These are phyloP conservation scores for Grosmannia serpens DNA, from an alignment of 2,329 filamentous ascomycete species.

Conservation along the genomic window DNA sequence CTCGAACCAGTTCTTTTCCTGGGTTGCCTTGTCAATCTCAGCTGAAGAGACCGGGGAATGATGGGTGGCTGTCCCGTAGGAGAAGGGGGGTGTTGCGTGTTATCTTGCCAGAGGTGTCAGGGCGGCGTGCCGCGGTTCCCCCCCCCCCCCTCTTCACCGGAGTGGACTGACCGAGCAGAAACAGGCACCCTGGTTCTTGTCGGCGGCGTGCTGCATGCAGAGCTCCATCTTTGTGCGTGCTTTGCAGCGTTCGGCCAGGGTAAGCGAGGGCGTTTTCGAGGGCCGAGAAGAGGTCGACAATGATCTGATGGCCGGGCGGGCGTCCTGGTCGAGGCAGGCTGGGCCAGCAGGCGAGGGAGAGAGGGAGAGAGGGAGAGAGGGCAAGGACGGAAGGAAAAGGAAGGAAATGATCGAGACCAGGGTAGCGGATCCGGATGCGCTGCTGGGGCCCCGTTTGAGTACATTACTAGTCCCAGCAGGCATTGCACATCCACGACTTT, in stretches of 20 bases:
- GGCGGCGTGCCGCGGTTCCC: neutral
- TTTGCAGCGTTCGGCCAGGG: too few relatives aligned
- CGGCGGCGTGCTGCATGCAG: neutral
- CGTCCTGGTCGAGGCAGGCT: neutral
- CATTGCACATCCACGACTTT: neutral
- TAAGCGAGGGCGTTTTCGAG: neutral
- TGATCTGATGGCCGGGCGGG: neutral
- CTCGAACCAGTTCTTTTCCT: slow-evolving; percentile 1
- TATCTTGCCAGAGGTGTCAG: neutral
- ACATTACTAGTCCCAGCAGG: neutral
- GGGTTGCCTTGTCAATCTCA: neutral
- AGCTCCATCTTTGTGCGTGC: neutral
- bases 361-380: neutral
- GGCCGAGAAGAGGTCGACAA: neutral
- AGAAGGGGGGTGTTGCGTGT: neutral
- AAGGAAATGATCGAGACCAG: neutral
- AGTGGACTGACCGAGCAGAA: neutral
- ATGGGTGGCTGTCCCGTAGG: neutral
- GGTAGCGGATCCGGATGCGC: neutral
- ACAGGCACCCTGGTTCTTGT: neutral
- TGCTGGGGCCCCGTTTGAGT: neutral
- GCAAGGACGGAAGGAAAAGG: neutral
- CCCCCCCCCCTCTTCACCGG: neutral
- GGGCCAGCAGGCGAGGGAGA: neutral
- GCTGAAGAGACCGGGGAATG: slow-evolving; percentile 1